Percentiles rank a stretch among this genome's conserved stretches.
Evolutionary conservation across 768 basidiomycete genomes (phyloP).

Genomic region (Leccinum barrowsii): DNA sequence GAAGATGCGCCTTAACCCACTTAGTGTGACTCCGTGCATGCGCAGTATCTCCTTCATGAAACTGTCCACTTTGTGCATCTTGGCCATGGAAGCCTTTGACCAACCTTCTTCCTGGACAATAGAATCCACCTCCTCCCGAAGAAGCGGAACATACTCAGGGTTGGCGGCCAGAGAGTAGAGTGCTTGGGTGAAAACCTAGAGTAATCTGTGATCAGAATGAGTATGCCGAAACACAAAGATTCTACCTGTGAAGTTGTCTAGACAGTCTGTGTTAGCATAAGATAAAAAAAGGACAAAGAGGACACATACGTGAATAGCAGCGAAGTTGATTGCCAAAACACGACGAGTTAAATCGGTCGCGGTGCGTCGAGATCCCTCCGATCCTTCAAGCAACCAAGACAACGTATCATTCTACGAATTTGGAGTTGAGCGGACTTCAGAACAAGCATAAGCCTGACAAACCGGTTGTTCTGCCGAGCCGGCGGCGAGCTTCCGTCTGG

Average conservation of each 20-base stretch:
- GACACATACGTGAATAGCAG: conserved; percentile 20
- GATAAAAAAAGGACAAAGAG: rapidly evolving
- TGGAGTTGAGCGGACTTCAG: neutral
- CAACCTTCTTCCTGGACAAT: conserved; percentile 15
- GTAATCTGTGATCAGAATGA: neutral
- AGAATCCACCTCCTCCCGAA: conserved; percentile 16
- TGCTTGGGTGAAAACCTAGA: conserved; percentile 10
- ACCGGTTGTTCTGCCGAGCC: neutral
- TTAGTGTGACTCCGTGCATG: conserved; percentile 23
- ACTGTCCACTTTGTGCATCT: conserved; percentile 20
- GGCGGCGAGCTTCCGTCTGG: neutral
- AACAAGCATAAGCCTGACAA: neutral
- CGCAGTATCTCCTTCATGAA: conserved; percentile 24
- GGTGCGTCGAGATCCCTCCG: conserved; percentile 10
- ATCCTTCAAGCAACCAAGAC: conserved; percentile 31
- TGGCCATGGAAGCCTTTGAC: conserved; percentile 15
- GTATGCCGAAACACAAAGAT: neutral
- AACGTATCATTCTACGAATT: conserved; percentile 31
- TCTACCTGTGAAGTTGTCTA: conserved; percentile 14
- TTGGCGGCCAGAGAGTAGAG: conserved; percentile 11
- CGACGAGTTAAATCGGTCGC: conserved; percentile 21
- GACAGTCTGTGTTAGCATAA: neutral
- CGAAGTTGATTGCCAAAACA: conserved; percentile 19
- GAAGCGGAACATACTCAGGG: conserved; percentile 11
- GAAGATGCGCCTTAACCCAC: conserved; percentile 14